These are phyloP conservation scores for Dentipellis fragilis DNA, from an alignment of 768 basidiomycete species.

Conservation along the genomic window DNA sequence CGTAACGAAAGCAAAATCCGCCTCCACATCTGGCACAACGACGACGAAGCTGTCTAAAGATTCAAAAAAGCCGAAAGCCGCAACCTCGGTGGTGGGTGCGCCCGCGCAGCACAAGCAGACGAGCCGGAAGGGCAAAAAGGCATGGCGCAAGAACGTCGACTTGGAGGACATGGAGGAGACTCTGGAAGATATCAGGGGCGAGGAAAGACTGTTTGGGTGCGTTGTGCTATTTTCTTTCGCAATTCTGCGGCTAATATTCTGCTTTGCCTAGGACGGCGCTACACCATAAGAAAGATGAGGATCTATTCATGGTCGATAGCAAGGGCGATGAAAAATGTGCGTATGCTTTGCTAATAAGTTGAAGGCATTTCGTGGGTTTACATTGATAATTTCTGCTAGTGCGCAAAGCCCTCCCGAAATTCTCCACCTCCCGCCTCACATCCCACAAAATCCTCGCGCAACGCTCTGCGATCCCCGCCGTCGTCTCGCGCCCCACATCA, in stretches of 20 bases:
- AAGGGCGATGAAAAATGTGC: slow-evolving; percentile 68
- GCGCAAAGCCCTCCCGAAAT: slow-evolving; percentile 46
- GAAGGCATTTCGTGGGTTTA: not conserved
- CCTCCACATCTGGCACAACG: not conserved
- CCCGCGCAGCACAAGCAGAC: slow-evolving; percentile 57
- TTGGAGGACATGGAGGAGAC: slow-evolving; percentile 69
- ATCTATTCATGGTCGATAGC: slow-evolving; percentile 75
- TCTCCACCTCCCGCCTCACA: slow-evolving; percentile 42
- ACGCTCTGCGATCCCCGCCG: slow-evolving; percentile 82
- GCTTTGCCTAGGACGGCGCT: slow-evolving; percentile 38
- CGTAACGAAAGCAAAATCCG: not conserved
- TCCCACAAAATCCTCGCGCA: slow-evolving; percentile 75
- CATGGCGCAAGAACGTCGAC: slow-evolving; percentile 92
- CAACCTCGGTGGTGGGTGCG: slow-evolving; percentile 30
- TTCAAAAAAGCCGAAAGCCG: slow-evolving; percentile 2
- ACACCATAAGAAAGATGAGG: slow-evolving; percentile 57
- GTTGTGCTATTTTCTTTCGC: slow-evolving; percentile 13
- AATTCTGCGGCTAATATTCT: not conserved
- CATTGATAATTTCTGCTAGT: slow-evolving; percentile 28
- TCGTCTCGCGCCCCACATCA: slow-evolving; percentile 46
- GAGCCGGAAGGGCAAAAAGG: slow-evolving; percentile 82
- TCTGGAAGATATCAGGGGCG: slow-evolving; percentile 66
- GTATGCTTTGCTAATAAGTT: slow-evolving; percentile 12
- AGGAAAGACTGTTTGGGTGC: slow-evolving; percentile 76
- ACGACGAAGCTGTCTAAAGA: not conserved